phyloP scores from a whole-genome alignment of 1,284 basidiomycete species.

The Anthracocystis panici-leucophaei region DNA sequence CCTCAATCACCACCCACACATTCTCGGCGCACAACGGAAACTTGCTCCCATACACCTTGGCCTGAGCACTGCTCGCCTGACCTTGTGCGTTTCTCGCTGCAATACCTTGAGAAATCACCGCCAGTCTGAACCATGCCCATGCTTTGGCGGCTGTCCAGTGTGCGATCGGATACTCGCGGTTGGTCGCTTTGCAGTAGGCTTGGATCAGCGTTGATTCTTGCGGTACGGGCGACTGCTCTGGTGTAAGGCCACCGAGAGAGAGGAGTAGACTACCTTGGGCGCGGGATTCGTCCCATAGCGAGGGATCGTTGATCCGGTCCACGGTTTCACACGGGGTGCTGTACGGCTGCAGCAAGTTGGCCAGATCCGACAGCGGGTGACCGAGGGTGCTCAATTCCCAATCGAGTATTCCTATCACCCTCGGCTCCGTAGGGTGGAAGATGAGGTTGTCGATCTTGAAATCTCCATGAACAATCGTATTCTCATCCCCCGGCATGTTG shows the following conservation, averaged over 20 bases:
- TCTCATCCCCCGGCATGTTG: slow-evolving; percentile 79
- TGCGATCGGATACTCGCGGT: slow-evolving; percentile 78
- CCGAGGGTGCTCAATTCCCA: slow-evolving; percentile 89
- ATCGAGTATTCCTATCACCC: slow-evolving; percentile 92
- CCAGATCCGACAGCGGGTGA: slow-evolving; percentile 83
- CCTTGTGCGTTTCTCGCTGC: slow-evolving; percentile 85
- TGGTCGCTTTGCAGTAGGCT: slow-evolving; percentile 78
- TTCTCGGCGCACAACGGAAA: slow-evolving; percentile 49
- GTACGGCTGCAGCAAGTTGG: slow-evolving; percentile 83
- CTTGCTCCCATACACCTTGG: slow-evolving; percentile 55
- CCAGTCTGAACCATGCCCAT: slow-evolving; percentile 88
- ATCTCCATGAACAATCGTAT: slow-evolving; percentile 87
- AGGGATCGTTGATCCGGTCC: slow-evolving; percentile 22
- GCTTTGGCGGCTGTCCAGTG: slow-evolving; percentile 83
- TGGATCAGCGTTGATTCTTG: slow-evolving; percentile 80
- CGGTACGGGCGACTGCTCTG: slow-evolving; percentile 73
- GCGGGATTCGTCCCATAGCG: slow-evolving; percentile 16
- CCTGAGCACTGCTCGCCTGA: slow-evolving; percentile 83
- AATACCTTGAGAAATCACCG: slow-evolving; percentile 92
- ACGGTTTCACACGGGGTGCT: slow-evolving; percentile 38
- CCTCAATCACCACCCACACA: slow-evolving; percentile 27
- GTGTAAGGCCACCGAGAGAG: slow-evolving; percentile 70
- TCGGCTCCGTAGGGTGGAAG: slow-evolving; percentile 90
- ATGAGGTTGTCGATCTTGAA: slow-evolving; percentile 96
- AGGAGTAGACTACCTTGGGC: slow-evolving; percentile 46